A percentile compares a stretch with the other conserved stretches of the same genome.
phyloP scores from a whole-genome alignment of 805 yeast species.

The Zygosaccharomyces pseudorouxii region DNA sequence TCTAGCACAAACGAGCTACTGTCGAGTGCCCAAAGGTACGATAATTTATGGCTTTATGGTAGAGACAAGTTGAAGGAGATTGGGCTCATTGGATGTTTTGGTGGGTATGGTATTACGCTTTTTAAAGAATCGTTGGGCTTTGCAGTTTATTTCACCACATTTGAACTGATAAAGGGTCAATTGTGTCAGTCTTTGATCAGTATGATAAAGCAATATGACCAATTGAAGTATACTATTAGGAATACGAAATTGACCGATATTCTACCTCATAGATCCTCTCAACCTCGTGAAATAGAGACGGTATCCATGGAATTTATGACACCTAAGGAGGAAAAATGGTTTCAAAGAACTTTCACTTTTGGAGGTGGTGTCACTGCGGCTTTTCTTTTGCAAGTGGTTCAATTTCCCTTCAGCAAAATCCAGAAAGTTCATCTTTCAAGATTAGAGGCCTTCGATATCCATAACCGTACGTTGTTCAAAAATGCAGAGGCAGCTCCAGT shows the following conservation, averaged over 20 bases:
- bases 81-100: constrained; percentile 81
- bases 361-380: constrained; percentile 90
- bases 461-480: constrained; percentile 29
- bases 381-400: constrained; percentile 65
- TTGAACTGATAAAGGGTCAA: constrained; percentile 72
- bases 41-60: constrained; percentile 76
- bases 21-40: constrained; percentile 50
- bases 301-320: constrained; percentile 21
- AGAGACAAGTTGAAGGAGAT: constrained; percentile 60
- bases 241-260: constrained; percentile 25
- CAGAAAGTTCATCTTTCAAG: constrained; percentile 77
- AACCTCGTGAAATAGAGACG: constrained; percentile 21
- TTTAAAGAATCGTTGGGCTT: constrained; percentile 78
- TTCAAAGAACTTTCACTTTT: constrained; percentile 41
- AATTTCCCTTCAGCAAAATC: constrained; percentile 74
- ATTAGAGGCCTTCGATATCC: constrained; percentile 72
- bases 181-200: constrained; percentile 47
- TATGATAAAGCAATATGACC: constrained; percentile 42
- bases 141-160: constrained; percentile 77
- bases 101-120: constrained; percentile 77
- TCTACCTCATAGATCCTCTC: constrained; percentile 18
- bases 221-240: constrained; percentile 35
- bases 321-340: constrained; percentile 26
- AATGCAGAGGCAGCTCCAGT: constrained; percentile 26
- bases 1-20: constrained; percentile 71